Evolutionary conservation across 108 stramenopile genomes (phyloP).

Genomic region (Discostella pseudostelligera): DNA sequence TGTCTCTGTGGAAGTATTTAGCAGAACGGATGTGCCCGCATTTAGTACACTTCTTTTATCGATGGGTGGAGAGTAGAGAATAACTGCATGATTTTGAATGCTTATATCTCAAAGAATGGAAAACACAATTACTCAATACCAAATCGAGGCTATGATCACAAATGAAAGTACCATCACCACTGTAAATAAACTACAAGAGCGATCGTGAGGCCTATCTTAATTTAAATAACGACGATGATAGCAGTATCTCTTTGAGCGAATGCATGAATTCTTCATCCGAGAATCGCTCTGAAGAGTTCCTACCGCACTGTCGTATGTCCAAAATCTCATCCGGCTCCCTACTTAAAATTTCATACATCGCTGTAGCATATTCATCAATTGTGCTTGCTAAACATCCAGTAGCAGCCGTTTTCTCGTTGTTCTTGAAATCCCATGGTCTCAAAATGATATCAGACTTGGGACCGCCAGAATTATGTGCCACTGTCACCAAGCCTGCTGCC

Average conservation of each 20-base stretch:
- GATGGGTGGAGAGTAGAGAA: too few relatives aligned
- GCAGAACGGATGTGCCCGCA: too few relatives aligned
- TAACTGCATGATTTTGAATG: too few relatives aligned
- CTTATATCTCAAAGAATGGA: too few relatives aligned
- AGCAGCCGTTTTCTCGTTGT: neutral
- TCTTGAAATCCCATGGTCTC: constrained; percentile 26
- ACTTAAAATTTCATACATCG: constrained; percentile 60
- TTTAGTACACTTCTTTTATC: too few relatives aligned
- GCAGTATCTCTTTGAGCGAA: constrained; percentile 40
- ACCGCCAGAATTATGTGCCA: constrained; percentile 97
- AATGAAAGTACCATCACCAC: constrained; percentile 27
- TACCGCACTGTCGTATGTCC: constrained; percentile 50
- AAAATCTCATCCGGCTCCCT: constrained; percentile 30
- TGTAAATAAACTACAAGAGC: neutral
- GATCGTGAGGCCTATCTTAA: neutral
- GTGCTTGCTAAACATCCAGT: constrained; percentile 79
- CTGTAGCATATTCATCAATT: constrained; percentile 71
- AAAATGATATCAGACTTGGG: constrained; percentile 85
- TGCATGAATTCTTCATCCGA: constrained; percentile 67
- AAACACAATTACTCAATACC: too few relatives aligned
- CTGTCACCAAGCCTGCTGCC: constrained; percentile 92
- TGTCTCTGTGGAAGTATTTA: too few relatives aligned
- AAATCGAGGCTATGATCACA: too few relatives aligned
- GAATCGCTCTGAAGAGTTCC: constrained; percentile 61
- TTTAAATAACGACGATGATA: constrained; percentile 42